These are phyloP conservation scores for Cafeteria roenbergensis DNA, from an alignment of 108 stramenopile genomes.

Conservation along the genomic window DNA sequence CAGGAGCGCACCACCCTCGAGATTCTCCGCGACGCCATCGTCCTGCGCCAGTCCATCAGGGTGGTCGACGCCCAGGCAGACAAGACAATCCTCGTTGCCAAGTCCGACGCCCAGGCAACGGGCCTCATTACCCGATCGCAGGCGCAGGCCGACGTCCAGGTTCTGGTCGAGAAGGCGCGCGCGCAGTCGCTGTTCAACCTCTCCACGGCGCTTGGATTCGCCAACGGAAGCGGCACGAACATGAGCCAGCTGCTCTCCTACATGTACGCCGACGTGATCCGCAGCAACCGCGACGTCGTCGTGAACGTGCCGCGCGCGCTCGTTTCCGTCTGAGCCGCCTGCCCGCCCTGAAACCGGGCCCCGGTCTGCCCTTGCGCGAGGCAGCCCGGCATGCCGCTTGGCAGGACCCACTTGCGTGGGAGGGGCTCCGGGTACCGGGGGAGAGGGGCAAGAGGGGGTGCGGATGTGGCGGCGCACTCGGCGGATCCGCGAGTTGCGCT, in stretches of 20 bases:
- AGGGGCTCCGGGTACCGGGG: no score
- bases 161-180: background rate
- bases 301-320: no score
- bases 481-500: no score
- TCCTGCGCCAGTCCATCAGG: background rate
- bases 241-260: background rate
- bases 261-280: background rate
- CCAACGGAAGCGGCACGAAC: background rate
- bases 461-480: no score
- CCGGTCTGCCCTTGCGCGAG: no score
- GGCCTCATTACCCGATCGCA: background rate
- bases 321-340: no score
- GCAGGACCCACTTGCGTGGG: no score
- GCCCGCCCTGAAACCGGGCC: no score
- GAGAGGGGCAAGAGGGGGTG: no score
- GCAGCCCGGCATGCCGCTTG: no score
- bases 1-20: background rate
- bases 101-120: background rate
- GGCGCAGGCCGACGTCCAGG: background rate
- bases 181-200: background rate
- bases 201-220: background rate
- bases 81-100: background rate
- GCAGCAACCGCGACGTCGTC: background rate
- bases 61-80: background rate
- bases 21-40: background rate